Evolutionary conservation across 441 rosid species (phyloP), one percentile per base, ranked within the genome.

Genomic region (Populus hybrid): DNA sequence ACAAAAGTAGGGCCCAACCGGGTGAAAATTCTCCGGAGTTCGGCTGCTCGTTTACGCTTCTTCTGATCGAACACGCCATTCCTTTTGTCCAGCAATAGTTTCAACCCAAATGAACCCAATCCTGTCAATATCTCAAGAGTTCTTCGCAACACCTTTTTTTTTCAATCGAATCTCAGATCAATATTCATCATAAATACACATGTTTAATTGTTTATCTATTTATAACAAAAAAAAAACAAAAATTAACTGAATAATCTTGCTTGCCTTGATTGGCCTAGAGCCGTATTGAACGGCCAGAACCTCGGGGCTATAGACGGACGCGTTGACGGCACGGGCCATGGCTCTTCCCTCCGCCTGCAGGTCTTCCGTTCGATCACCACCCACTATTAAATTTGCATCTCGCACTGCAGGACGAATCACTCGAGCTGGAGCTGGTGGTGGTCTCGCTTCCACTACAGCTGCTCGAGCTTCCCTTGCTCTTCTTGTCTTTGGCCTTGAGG

Each of bases 1-100:
- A 95, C 95, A 78, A 95, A 95, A 79, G 99, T 92, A 64, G 99
- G 97, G 2, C 99, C 99, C 35, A 95, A 82, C 74, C 92, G 86
- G 68, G 95, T 94, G 83, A 95, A 90, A 59, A 91, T 92, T 6
- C 53, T 71, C 26, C 97, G 78, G 75, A 95, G 88, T 81, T 95
- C 91, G 35, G 23, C 71, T 0, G 94, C 97, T 68, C 97, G 88
- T 84, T 66, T 84, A 78, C 88, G 90, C 93, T 89, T 95, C 78
- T 94, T 94, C 72, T 69, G 80, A 70, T 90, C 91, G 68, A 92
- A 74, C 59, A 74, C 76, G 7, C 98, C 95, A 56, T 81, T 87
- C 79, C 86, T 88, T 76, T 91, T 84, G 77, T 95, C 99, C 75
- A 94, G 76, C 71, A 78, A 86, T 35, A 94, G 81, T 82, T 84